Evolutionary conservation across 2,329 filamentous ascomycete species (phyloP), one percentile per base, ranked within the genome.

Genomic region (Fusarium tjaetaba): DNA sequence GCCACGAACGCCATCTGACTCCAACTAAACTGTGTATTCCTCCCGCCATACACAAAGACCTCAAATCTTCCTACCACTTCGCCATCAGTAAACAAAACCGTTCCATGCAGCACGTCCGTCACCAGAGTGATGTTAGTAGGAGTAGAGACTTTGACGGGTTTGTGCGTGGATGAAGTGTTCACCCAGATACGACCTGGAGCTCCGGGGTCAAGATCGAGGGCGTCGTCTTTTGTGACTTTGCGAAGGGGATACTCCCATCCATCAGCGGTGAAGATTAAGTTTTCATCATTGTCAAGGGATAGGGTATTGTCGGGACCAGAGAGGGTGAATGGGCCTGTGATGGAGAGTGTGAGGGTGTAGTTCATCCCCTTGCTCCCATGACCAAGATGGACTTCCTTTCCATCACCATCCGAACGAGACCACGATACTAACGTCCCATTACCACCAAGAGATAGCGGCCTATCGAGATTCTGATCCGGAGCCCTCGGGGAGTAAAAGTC

Each of bases 1-100:
- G 68, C 68, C 26, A 70, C 68, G 24, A 70, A 70, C 2, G 68
- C 66, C 60, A 70, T 70, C 16, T 70, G 68, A 30, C 66, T 70
- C 68, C 68, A 70, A 16, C 68, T 70, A 16, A 70, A 70, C 22
- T 49, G 66, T 0, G 68, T 70, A 4, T 70, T 70, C 5, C 68
- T 56, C 1, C 68, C 68, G 1, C 68, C 68, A 14, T 70, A 70
- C 9, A 70, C 60, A 51, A 70, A 70, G 1, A 70, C 68, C 0
- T 70, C 68, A 4, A 70, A 70, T 11, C 68, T 70, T 6, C 68
- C 68, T 1, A 45, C 30, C 16, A 66, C 18, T 2, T 65, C 42
- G 0, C 32, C 41, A 9, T 30, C 13, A 1, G 7, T 34, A 1
- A 66, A 60, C 1, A 32, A 38, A 1, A 70, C 60, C 10, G 68